Percentiles rank a stretch among this genome's conserved stretches.
phyloP scores from a whole-genome alignment of 164 flowering plant genomes.

The Cinnamomum micranthum region DNA sequence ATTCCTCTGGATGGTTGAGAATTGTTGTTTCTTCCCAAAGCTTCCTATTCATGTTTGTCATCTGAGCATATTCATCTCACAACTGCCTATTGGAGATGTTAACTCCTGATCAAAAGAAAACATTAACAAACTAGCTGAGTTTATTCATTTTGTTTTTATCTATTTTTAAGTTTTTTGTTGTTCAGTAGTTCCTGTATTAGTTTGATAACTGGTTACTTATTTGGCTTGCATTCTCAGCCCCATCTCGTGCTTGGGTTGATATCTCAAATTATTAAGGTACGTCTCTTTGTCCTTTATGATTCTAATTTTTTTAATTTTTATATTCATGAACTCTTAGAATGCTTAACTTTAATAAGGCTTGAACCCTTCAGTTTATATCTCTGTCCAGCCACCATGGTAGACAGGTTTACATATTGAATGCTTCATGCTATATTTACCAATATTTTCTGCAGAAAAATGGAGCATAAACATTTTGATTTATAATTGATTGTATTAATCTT shows the following conservation, averaged over 20 bases:
- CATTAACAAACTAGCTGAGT: neutral
- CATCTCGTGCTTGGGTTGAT: constrained; percentile 90
- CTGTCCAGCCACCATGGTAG: neutral
- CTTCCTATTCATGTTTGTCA: neutral
- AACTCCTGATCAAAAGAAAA: neutral
- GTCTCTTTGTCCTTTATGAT: neutral
- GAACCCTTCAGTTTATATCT: neutral
- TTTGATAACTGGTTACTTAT: constrained; percentile 6
- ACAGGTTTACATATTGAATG: neutral
- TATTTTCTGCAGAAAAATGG: neutral
- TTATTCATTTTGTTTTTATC: neutral
- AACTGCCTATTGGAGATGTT: no score
- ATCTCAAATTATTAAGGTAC: constrained; percentile 91
- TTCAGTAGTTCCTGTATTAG: neutral
- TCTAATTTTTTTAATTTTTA: neutral
- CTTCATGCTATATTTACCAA: neutral
- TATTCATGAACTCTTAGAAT: neutral
- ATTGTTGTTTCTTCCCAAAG: neutral
- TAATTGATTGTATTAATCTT: constrained; percentile 5
- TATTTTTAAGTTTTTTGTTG: neutral
- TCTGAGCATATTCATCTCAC: no score
- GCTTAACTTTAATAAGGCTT: neutral
- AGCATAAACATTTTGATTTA: neutral
- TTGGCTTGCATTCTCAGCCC: constrained; percentile 52
- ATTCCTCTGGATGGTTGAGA: neutral